Conservation (phyloP, 805 yeast species). For the Wickerhamiella lipophila region DNA sequence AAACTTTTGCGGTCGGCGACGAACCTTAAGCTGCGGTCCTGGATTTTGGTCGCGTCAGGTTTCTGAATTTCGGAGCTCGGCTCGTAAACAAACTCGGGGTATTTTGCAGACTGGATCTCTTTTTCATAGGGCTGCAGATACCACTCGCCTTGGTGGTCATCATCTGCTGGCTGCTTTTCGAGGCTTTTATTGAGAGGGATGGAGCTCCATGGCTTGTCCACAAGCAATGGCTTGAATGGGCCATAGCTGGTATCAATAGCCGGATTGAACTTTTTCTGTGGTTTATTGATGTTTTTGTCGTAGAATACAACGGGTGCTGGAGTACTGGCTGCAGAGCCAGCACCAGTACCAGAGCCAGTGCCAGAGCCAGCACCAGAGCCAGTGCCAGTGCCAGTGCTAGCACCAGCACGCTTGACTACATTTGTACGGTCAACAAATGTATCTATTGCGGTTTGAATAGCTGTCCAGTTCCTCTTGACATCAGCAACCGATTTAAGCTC, state of each 20-base stretch:
- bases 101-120: constrained; percentile 60
- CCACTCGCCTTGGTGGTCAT: constrained; percentile 37
- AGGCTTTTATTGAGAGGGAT: constrained; percentile 43
- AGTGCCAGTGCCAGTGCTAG: background rate
- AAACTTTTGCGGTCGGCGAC: constrained; percentile 49
- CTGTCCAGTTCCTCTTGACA: constrained; percentile 45
- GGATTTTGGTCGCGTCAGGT: constrained; percentile 40
- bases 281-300: constrained; percentile 26
- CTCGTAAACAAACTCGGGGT: constrained; percentile 46
- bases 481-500: constrained; percentile 34
- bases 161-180: constrained; percentile 28
- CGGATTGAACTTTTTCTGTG: constrained; percentile 34
- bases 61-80: constrained; percentile 39
- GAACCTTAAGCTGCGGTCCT: constrained; percentile 33
- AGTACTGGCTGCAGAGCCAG: background rate
- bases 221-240: constrained; percentile 69
- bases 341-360: background rate
- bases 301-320: constrained; percentile 14
- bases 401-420: constrained; percentile 11
- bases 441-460: constrained; percentile 52
- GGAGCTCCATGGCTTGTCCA: constrained; percentile 58
- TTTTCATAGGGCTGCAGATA: constrained; percentile 67
- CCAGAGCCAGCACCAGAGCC: background rate
- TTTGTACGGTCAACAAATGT: constrained; percentile 65
- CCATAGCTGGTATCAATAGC: constrained; percentile 56